Evolutionary conservation across 371 early-diverging fungal species (phyloP).

Genomic region (Syncephalastrum racemosum): DNA sequence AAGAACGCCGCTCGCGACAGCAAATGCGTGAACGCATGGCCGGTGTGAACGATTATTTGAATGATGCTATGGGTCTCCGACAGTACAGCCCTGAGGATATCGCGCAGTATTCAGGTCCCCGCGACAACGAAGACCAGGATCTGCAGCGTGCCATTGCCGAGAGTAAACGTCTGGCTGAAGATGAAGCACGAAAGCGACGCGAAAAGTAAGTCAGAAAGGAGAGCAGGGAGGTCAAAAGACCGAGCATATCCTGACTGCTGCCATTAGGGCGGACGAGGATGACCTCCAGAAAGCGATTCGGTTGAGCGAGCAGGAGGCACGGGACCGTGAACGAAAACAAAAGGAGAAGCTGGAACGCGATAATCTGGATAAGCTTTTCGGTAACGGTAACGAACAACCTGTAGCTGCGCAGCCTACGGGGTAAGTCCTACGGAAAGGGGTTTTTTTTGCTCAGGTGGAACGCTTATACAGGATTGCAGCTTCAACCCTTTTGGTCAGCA

Average conservation of each 20-base stretch:
- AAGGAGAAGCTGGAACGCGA: conserved; percentile 29
- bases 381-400: conserved; percentile 11
- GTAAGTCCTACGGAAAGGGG: too few relatives aligned
- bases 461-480: background rate
- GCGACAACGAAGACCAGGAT: conserved; percentile 72
- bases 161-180: conserved; percentile 42
- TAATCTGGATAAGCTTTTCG: conserved; percentile 49
- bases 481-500: conserved; percentile 20
- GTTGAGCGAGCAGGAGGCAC: conserved; percentile 42
- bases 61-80: conserved; percentile 26
- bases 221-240: conserved; percentile 3
- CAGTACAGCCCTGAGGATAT: conserved; percentile 46
- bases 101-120: conserved; percentile 14
- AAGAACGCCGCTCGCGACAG: conserved; percentile 68
- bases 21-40: conserved; percentile 68
- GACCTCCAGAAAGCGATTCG: conserved; percentile 43
- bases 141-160: conserved; percentile 85
- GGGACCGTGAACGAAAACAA: conserved; percentile 36
- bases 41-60: conserved; percentile 41
- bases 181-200: conserved; percentile 30
- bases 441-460: background rate
- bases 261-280: conserved; percentile 24
- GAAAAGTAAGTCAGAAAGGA: conserved; percentile 19
- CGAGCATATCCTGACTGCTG: conserved; percentile 3
- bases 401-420: too few relatives aligned